Evolutionary conservation across 1,284 basidiomycete genomes (phyloP).

Genomic region (Malassezia caprae): DNA sequence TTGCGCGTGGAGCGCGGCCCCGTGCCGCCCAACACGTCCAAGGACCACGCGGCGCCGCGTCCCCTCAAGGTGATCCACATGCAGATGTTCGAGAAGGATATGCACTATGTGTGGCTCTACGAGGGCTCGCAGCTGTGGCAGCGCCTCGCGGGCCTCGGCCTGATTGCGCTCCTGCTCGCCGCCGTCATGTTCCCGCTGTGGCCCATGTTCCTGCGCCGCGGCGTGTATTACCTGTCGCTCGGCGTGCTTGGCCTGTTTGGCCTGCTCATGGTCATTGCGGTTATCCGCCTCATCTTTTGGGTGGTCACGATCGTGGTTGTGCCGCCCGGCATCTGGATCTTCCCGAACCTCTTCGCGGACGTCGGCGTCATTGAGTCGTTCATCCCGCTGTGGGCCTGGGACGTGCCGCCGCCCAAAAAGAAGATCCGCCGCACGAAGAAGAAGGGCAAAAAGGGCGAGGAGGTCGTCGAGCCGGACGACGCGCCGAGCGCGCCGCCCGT

Average conservation of each 20-base stretch:
- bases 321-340: conserved; percentile 94
- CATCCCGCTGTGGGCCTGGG: conserved; percentile 95
- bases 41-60: conserved; percentile 23
- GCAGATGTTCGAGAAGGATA: conserved; percentile 56
- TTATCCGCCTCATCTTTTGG: conserved; percentile 87
- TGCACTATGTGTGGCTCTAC: conserved; percentile 83
- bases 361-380: conserved; percentile 98
- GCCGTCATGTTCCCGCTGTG: conserved; percentile 99
- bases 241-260: conserved; percentile 78
- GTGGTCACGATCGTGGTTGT: conserved; percentile 76
- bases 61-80: conserved; percentile 59
- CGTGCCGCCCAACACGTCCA: conserved; percentile 57
- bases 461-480: neutral
- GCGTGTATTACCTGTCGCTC: conserved; percentile 90
- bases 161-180: conserved; percentile 87
- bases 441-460: conserved; percentile 7
- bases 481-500: neutral
- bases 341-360: conserved; percentile 94
- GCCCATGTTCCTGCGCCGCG: conserved; percentile 83
- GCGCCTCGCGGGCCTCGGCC: conserved; percentile 78
- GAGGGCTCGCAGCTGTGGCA: conserved; percentile 87
- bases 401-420: conserved; percentile 63
- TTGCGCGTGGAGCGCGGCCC: conserved; percentile 51
- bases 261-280: conserved; percentile 79
- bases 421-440: conserved; percentile 19